phyloP scores from a whole-genome alignment of 768 basidiomycete species.

The Tylopilus cervinicoccineus region DNA sequence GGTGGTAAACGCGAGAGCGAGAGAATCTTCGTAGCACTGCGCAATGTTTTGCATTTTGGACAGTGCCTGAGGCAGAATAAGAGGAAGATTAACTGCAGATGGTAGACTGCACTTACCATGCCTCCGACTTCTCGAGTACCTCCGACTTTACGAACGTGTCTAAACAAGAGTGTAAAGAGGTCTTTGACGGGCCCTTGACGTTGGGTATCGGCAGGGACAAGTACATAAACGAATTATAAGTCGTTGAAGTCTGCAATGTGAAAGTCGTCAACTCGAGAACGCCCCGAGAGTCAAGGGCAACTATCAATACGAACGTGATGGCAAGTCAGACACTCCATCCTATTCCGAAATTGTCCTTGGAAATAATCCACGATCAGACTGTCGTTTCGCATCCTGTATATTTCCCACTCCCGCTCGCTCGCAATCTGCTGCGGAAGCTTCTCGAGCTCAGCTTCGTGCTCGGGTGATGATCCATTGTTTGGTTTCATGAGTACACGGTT shows the following conservation, averaged over 20 bases:
- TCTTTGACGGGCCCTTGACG: slow-evolving; percentile 49
- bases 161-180: slow-evolving; percentile 76
- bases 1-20: slow-evolving; percentile 92
- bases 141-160: slow-evolving; percentile 90
- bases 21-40: slow-evolving; percentile 81
- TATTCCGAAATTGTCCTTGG: slow-evolving; percentile 94
- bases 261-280: slow-evolving; percentile 9
- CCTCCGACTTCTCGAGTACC: slow-evolving; percentile 87
- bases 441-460: slow-evolving; percentile 87
- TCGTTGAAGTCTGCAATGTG: slow-evolving; percentile 80
- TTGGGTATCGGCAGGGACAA: slow-evolving; percentile 86
- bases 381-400: slow-evolving; percentile 87
- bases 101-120: slow-evolving; percentile 59
- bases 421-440: slow-evolving; percentile 82
- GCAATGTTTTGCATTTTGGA: slow-evolving; percentile 86
- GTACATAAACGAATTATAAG: slow-evolving; percentile 96
- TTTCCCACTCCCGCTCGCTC: slow-evolving; percentile 88
- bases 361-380: slow-evolving; percentile 95
- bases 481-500: slow-evolving; percentile 80
- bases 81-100: neutral
- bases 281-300: neutral
- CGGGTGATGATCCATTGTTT: slow-evolving; percentile 57
- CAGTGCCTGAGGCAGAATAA: slow-evolving; percentile 68
- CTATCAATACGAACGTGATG: slow-evolving; percentile 56
- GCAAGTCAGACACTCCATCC: slow-evolving; percentile 87